phyloP scores from a whole-genome alignment of 192 early-diverging fungal species.

The Coemansia sp. region DNA sequence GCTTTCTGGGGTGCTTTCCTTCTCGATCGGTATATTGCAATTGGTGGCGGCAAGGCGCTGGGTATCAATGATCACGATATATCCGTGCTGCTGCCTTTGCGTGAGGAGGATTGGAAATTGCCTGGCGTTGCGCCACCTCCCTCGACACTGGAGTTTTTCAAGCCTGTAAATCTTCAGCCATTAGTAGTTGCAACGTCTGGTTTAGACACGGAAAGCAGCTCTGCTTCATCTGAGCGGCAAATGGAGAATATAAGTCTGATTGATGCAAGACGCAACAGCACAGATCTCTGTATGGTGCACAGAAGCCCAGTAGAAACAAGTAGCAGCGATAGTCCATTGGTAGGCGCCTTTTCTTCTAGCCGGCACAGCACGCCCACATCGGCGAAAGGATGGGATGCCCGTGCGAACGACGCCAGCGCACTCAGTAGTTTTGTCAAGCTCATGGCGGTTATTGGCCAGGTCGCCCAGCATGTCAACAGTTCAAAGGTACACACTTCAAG shows the following conservation, averaged over 20 bases:
- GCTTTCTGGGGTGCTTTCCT: conserved; percentile 54
- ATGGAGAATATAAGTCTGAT: not conserved
- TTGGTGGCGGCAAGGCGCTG: conserved; percentile 52
- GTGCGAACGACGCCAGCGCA: conserved; percentile 26
- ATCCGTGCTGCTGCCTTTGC: conserved; percentile 40
- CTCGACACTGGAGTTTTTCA: conserved; percentile 49
- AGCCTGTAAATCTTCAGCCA: conserved; percentile 14
- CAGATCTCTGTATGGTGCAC: not conserved
- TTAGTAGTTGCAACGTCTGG: not conserved
- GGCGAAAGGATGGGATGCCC: conserved; percentile 27
- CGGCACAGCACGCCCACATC: conserved; percentile 20
- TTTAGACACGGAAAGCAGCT: conserved; percentile 4
- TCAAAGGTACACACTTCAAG: conserved; percentile 9
- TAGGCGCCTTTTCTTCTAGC: conserved; percentile 9
- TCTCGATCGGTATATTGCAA: conserved; percentile 51
- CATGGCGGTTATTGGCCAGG: conserved; percentile 50
- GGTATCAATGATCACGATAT: conserved; percentile 56
- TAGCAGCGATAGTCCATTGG: conserved; percentile 24
- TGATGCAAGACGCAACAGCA: not conserved
- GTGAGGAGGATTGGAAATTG: conserved; percentile 44
- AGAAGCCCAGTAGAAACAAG: conserved; percentile 10
- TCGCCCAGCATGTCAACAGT: conserved; percentile 50
- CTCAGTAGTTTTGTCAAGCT: conserved; percentile 54
- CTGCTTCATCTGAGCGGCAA: not conserved
- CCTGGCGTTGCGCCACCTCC: conserved; percentile 28